These are phyloP conservation scores for Populus pruinosa DNA, from an alignment of 345 rosid species.

Conservation along the genomic window DNA sequence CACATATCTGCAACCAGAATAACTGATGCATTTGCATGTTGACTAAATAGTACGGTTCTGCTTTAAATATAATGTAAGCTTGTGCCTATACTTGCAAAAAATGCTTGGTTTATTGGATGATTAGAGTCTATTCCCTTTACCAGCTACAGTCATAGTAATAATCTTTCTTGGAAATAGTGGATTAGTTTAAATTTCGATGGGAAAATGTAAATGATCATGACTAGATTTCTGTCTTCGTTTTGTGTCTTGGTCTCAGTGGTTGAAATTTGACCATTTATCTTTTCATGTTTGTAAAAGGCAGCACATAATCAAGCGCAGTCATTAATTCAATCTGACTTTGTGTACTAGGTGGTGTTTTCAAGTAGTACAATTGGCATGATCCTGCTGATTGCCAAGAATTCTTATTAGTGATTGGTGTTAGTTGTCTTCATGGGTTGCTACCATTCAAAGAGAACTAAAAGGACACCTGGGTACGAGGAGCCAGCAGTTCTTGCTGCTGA, in stretches of 20 bases:
- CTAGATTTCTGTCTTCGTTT: neutral
- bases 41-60: neutral
- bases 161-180: neutral
- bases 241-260: neutral
- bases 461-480: slow-evolving; percentile 54
- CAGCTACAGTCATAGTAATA: no score
- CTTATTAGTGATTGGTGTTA: neutral
- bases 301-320: neutral
- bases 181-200: neutral
- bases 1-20: neutral
- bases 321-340: neutral
- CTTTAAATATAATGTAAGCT: neutral
- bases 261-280: neutral
- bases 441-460: slow-evolving; percentile 33
- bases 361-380: neutral
- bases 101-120: neutral
- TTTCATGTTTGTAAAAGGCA: neutral
- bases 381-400: neutral
- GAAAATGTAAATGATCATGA: neutral
- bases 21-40: neutral
- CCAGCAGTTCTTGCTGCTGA: slow-evolving; percentile 66
- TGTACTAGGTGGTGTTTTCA: slow-evolving; percentile 6
- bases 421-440: slow-evolving; percentile 44
- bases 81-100: neutral
- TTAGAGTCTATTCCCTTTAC: neutral